Conservation (phyloP, 2,329 filamentous ascomycete species). For the Penicillium sp. region DNA sequence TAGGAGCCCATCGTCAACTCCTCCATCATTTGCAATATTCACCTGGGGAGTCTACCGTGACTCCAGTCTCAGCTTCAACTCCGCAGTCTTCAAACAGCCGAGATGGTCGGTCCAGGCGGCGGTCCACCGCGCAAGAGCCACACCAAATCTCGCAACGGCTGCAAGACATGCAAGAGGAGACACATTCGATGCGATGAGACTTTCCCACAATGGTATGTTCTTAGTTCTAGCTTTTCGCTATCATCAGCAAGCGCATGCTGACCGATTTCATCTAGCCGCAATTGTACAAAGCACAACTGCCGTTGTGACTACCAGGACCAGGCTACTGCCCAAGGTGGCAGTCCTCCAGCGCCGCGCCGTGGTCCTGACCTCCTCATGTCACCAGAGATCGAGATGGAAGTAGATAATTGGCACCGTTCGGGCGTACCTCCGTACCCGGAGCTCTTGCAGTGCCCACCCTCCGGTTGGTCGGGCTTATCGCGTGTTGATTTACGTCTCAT, state of each 20-base stretch:
- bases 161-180: conserved; percentile 94
- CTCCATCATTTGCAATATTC: background rate
- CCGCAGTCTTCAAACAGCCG: conserved; percentile 10
- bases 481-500: conserved; percentile 82
- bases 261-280: conserved; percentile 62
- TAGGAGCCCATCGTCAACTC: background rate
- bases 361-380: conserved; percentile 75
- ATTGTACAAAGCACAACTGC: conserved; percentile 98
- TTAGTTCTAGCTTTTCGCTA: conserved; percentile 11
- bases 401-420: conserved; percentile 80
- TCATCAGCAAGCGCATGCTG: conserved; percentile 15
- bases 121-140: conserved; percentile 89
- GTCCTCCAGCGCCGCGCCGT: conserved; percentile 51
- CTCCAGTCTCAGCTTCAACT: background rate
- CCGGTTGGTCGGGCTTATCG: conserved; percentile 69
- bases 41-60: background rate
- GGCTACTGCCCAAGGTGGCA: conserved; percentile 57
- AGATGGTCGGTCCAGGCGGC: conserved; percentile 90
- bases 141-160: conserved; percentile 98
- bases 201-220: conserved; percentile 87
- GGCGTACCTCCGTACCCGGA: conserved; percentile 83
- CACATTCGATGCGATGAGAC: conserved; percentile 98
- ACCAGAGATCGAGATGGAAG: conserved; percentile 75
- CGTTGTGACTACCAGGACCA: conserved; percentile 97
- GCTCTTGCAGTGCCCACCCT: conserved; percentile 72